phyloP scores from a whole-genome alignment of 208 protist genomes.

The Wallacemonas sp. region DNA sequence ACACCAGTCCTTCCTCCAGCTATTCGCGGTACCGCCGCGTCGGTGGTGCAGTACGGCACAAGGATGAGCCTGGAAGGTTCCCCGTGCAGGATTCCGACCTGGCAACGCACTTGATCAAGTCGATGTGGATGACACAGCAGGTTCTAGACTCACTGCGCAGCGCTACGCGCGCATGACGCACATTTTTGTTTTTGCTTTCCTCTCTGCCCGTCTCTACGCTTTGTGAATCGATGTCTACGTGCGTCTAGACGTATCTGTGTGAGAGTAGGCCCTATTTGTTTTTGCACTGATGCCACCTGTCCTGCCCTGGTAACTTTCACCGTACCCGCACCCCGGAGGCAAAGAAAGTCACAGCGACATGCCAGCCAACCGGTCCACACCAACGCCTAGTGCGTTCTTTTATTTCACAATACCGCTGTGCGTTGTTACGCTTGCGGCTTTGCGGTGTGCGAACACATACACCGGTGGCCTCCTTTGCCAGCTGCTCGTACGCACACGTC shows the following conservation, averaged over 20 bases:
- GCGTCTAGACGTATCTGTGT: not conserved
- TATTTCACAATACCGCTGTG: too few species aligned
- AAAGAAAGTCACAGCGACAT: too few species aligned
- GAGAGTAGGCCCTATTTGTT: too few species aligned
- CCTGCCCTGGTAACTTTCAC: too few species aligned
- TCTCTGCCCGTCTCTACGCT: not conserved
- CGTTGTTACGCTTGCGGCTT: too few species aligned
- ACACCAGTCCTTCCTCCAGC: not conserved
- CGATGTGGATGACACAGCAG: conserved; percentile 13
- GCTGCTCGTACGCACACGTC: too few species aligned
- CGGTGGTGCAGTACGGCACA: not conserved
- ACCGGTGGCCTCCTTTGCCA: too few species aligned
- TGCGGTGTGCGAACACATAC: too few species aligned
- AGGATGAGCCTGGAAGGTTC: conserved; percentile 11
- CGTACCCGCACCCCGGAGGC: too few species aligned
- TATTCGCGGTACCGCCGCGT: not conserved
- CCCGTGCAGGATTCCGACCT: conserved; percentile 5
- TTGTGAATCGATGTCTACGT: not conserved
- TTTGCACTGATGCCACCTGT: not conserved
- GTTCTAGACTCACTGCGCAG: conserved; percentile 12
- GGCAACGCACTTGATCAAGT: not conserved
- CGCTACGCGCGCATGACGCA: not conserved
- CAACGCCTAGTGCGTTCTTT: too few species aligned
- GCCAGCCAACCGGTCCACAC: too few species aligned
- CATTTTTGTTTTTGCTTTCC: not conserved